Percentiles rank a stretch among this genome's conserved stretches.
These are phyloP conservation scores for Mycena belliarum DNA, from an alignment of 768 basidiomycete genomes.

Conservation along the genomic window DNA sequence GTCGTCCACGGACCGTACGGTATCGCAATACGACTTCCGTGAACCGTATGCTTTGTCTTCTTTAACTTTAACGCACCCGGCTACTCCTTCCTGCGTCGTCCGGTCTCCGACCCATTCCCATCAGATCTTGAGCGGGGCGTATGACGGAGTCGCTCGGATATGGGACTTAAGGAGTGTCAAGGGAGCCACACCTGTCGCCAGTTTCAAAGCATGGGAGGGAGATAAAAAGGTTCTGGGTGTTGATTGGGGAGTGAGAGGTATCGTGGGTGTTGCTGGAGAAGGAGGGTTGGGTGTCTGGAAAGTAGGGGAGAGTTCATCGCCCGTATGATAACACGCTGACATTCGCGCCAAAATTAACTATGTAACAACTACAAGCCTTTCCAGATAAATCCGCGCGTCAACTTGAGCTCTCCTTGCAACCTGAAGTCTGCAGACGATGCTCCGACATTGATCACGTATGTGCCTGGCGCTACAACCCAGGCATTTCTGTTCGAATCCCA, in stretches of 20 bases:
- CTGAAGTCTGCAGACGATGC: conserved; percentile 39
- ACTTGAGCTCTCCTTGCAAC: conserved; percentile 27
- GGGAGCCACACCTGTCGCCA: conserved; percentile 52
- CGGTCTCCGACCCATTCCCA: conserved; percentile 32
- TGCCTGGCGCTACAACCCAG: conserved; percentile 56
- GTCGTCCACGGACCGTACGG: conserved; percentile 73
- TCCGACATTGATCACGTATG: conserved; percentile 52
- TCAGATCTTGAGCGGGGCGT: conserved; percentile 71
- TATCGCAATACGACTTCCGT: conserved; percentile 71
- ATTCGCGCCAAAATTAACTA: neutral
- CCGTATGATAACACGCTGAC: neutral
- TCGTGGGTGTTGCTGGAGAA: conserved; percentile 64
- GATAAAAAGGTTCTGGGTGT: conserved; percentile 58
- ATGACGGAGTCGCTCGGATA: conserved; percentile 74
- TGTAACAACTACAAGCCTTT: conserved; percentile 38
- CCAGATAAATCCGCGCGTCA: conserved; percentile 50
- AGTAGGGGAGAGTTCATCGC: conserved; percentile 35
- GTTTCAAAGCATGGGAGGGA: conserved; percentile 61
- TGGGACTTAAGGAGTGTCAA: conserved; percentile 80
- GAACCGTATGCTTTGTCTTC: conserved; percentile 36
- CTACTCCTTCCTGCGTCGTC: conserved; percentile 68
- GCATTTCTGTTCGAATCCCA: conserved; percentile 49
- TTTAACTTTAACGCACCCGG: conserved; percentile 55
- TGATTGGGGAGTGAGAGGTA: conserved; percentile 53
- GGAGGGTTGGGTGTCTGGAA: conserved; percentile 69